Evolutionary conservation across 2,329 filamentous ascomycete genomes (phyloP), one percentile per base, ranked within the genome.

Genomic region (Dactylella cylindrospora): DNA sequence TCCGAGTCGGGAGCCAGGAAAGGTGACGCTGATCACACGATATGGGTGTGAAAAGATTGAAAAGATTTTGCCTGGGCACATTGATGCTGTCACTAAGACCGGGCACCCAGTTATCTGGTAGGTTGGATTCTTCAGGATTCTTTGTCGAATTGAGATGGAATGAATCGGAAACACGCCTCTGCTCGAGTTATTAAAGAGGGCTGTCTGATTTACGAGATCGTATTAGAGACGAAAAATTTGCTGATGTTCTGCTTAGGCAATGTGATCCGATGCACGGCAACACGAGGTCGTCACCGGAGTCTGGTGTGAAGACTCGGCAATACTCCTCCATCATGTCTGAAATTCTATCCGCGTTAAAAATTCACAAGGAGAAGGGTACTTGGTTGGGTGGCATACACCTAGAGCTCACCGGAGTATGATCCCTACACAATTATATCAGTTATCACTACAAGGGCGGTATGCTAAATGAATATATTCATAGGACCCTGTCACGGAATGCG

Each of bases 231-330:
- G 77, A 44, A 75, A 74, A 17, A 89, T 95, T 3, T 88, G 96
- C 68, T 97, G 91, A 91, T 36, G 6, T 7, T 20, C 12, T n/a
- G 7, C 9, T 44, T 19, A 61, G 55, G 55, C 93, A 97, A 76
- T 97, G 91, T 75, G 93, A 98, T 74, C 93, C 93, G 17, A 98
- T 98, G 93, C 93, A 98, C 75, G 93, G 93, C 65, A 86, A 86
- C 74, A 85, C 83, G 29, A 76, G 79, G 35, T 79, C 81, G 15
- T 91, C 88, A 0, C 79, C 82, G 0, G 50, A 53, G n/a, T 76
- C 80, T 0, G 90, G 90, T 20, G 82, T 96, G 75, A 98, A 98
- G 78, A 98, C 93, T 1, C 82, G 93, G 12, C 85, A 86, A 51
- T 98, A 98, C 78, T 82, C 81, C 65, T 86, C 93, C 72, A 95